Conservation (phyloP, 1,284 basidiomycete genomes). For the Ustilago loliicola region DNA sequence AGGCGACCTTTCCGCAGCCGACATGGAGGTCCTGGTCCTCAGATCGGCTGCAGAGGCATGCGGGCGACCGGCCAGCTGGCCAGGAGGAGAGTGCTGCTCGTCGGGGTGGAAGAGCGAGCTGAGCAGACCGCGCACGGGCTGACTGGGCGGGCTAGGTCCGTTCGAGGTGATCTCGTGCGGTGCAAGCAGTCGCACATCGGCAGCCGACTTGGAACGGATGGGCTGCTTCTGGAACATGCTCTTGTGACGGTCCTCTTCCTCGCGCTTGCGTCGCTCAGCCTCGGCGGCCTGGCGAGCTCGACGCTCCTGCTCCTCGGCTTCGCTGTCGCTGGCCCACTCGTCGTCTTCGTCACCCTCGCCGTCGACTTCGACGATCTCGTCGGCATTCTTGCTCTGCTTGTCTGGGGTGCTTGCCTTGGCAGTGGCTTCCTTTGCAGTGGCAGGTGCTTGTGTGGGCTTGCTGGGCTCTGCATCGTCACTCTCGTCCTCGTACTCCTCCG, state of each 20-base stretch:
- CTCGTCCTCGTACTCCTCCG: slow-evolving; percentile 60
- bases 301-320: slow-evolving; percentile 68
- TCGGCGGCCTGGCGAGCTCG: slow-evolving; percentile 61
- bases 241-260: slow-evolving; percentile 78
- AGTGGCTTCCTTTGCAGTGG: background rate
- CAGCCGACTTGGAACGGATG: slow-evolving; percentile 70
- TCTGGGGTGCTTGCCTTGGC: slow-evolving; percentile 8
- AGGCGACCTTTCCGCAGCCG: slow-evolving; percentile 36
- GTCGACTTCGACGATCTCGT: slow-evolving; percentile 32
- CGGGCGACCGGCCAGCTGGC: slow-evolving; percentile 57
- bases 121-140: slow-evolving; percentile 63
- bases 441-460: slow-evolving; percentile 8
- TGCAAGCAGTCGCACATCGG: slow-evolving; percentile 54
- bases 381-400: slow-evolving; percentile 19
- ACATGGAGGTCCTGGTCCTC: slow-evolving; percentile 30
- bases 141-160: slow-evolving; percentile 32
- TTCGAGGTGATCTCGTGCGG: slow-evolving; percentile 20
- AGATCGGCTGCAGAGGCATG: slow-evolving; percentile 63
- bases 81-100: slow-evolving; percentile 62
- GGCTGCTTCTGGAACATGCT: slow-evolving; percentile 84
- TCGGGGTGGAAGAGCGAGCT: slow-evolving; percentile 67
- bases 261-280: slow-evolving; percentile 72
- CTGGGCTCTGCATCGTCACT: slow-evolving; percentile 21
- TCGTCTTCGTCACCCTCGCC: slow-evolving; percentile 54
- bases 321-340: slow-evolving; percentile 69